These are phyloP conservation scores for Anthracocystis walkeri DNA, from an alignment of 1,284 basidiomycete genomes.

Conservation along the genomic window DNA sequence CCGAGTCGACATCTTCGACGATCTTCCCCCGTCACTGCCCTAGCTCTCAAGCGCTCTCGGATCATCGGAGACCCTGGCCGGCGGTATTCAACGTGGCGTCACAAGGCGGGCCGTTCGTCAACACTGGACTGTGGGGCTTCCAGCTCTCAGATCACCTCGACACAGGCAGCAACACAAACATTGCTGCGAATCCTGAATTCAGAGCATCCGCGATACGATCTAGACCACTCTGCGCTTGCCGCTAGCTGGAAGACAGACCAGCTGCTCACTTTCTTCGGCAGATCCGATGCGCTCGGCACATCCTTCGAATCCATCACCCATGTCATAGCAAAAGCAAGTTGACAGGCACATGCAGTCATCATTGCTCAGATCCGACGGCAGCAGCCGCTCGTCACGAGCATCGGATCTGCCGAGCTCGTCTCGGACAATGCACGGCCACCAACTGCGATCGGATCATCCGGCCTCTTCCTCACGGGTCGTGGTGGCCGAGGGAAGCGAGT, in stretches of 20 bases:
- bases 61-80: too few relatives aligned
- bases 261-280: constrained; percentile 4
- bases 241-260: background rate
- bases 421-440: constrained; percentile 8
- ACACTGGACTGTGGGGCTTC: too few relatives aligned
- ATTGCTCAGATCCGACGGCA: background rate
- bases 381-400: constrained; percentile 12
- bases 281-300: constrained; percentile 6
- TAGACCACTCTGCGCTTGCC: background rate
- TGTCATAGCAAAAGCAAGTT: background rate
- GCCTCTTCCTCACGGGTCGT: constrained; percentile 21
- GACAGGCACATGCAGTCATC: constrained; percentile 11
- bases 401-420: constrained; percentile 11
- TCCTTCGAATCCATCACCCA: background rate
- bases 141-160: too few relatives aligned
- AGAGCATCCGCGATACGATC: too few relatives aligned
- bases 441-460: background rate
- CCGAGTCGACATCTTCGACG: too few relatives aligned
- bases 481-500: constrained; percentile 37
- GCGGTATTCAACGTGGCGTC: too few relatives aligned
- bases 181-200: too few relatives aligned
- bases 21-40: too few relatives aligned
- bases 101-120: too few relatives aligned
- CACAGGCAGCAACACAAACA: too few relatives aligned
- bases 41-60: too few relatives aligned